Conservation (phyloP, 805 yeast genomes). For the Starmera dryadoides region DNA sequence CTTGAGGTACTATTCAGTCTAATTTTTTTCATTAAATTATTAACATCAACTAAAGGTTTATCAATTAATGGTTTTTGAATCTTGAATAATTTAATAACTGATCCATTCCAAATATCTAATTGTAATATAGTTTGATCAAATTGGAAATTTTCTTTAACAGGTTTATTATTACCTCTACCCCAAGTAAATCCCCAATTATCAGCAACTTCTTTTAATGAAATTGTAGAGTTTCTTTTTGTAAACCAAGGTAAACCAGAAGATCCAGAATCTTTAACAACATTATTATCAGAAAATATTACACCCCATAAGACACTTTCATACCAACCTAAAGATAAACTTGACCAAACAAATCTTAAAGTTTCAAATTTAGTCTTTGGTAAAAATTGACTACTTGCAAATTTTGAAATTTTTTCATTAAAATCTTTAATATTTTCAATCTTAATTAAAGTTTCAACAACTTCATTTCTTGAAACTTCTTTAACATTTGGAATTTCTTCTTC, state of each 20-base stretch:
- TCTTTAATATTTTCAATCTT: constrained; percentile 32
- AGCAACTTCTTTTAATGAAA: constrained; percentile 25
- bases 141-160: constrained; percentile 9
- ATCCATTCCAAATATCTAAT: constrained; percentile 46
- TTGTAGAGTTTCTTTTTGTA: constrained; percentile 14
- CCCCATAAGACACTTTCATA: constrained; percentile 63
- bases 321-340: constrained; percentile 63
- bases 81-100: constrained; percentile 43
- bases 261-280: constrained; percentile 5
- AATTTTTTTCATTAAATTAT: constrained; percentile 30
- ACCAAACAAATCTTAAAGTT: constrained; percentile 55
- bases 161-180: constrained; percentile 9
- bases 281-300: constrained; percentile 34
- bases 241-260: constrained; percentile 14
- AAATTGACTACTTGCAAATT: constrained; percentile 30
- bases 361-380: constrained; percentile 35
- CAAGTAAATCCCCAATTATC: constrained; percentile 29
- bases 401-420: constrained; percentile 16
- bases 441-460: constrained; percentile 26
- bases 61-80: constrained; percentile 32
- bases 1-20: constrained; percentile 24
- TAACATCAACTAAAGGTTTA: constrained; percentile 34
- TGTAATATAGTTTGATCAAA: constrained; percentile 24
- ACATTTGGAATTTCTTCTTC: constrained; percentile 23
- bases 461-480: constrained; percentile 13